Percentiles rank a stretch among this genome's conserved stretches.
Conservation (phyloP, 306 rosid genomes). For the Biancaea sappan region DNA sequence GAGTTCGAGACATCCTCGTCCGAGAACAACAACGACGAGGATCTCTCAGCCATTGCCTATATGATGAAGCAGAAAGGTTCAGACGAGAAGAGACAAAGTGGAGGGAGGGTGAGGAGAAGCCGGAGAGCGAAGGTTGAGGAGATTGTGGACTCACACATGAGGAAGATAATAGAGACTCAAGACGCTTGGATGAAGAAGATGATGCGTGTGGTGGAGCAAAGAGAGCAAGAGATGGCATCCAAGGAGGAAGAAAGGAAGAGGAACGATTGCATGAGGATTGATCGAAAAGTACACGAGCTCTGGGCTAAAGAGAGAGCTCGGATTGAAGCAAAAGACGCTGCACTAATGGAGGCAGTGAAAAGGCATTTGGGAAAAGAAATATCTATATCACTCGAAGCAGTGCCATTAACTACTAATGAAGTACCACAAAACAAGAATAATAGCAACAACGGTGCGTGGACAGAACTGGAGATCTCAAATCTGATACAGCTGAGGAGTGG, state of each 20-base stretch:
- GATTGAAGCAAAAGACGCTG: slow-evolving; percentile 68
- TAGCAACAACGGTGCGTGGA: slow-evolving; percentile 29
- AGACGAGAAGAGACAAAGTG: slow-evolving; percentile 3
- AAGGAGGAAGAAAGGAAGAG: slow-evolving; percentile 70
- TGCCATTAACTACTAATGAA: too few species aligned
- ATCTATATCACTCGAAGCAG: too few species aligned
- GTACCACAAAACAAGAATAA: slow-evolving; percentile 12
- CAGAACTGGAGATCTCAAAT: slow-evolving; percentile 50
- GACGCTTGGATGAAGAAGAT: slow-evolving; percentile 77
- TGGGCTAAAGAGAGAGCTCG: slow-evolving; percentile 80
- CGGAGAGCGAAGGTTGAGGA: slow-evolving; percentile 64
- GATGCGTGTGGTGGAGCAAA: slow-evolving; percentile 53
- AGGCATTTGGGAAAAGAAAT: slow-evolving; percentile 42
- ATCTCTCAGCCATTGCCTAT: slow-evolving; percentile 49
- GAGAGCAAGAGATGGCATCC: slow-evolving; percentile 55
- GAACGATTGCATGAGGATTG: slow-evolving; percentile 51
- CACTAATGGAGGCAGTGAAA: slow-evolving; percentile 57
- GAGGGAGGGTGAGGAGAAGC: slow-evolving; percentile 39
- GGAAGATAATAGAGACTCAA: slow-evolving; percentile 62
- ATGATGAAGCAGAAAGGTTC: slow-evolving; percentile 51
- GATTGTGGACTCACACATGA: slow-evolving; percentile 60
- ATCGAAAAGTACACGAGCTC: slow-evolving; percentile 51
- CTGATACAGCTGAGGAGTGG: slow-evolving; percentile 46
- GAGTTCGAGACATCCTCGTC: slow-evolving; percentile 67
- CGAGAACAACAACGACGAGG: slow-evolving; percentile 61